Evolutionary conservation across 371 early-diverging fungal genomes (phyloP), one percentile per base, ranked within the genome.

Genomic region (Blastocladiella emersonii): DNA sequence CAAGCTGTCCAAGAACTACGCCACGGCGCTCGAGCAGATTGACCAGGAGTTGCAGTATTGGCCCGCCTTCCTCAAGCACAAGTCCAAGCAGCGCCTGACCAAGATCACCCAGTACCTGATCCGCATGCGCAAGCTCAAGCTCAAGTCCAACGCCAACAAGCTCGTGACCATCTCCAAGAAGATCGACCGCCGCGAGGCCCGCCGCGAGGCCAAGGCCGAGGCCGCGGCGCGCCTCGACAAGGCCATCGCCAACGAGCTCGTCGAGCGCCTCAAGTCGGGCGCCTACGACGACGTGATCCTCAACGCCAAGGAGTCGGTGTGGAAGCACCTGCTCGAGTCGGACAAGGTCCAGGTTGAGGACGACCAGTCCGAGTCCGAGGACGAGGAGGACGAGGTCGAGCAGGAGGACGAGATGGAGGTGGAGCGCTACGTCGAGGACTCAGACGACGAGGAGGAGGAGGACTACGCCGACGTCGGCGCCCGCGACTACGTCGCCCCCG

Each of bases 1-100:
- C 66, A 86, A 89, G 75, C 79, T 99, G 35, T 87, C 89, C 56
- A 89, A 90, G 66, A 93, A 95, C 78, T 96, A 93, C 73, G 85
- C 89, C 27, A 77, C 87, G 68, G 99, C 98, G 13, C 72, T 96
- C 61, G 86, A 86, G 66, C 85, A 89, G 84, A 95, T 99, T 62
- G 97, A 98, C 72, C 82, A 85, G 63, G 89, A 96, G 67, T 77
- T 99, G 67, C 72, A 88, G 57, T 89, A 89, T 77, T 99, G 93
- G 94, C 94, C 95, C 65, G 77, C 83, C 64, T 90, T 90, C 74
- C 73, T 88, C 65, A 82, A 91, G 67, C 94, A 98, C 81, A 95
- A 93, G 75, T 98, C 98, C 80, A 99, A 99, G 74, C 97, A 98
- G 71, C 88, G 98, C 64, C 72, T 95, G 57, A 98, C 98, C 39